Conservation (phyloP, 352 stramenopile genomes). For the Phytopythium chamaehyphon region DNA sequence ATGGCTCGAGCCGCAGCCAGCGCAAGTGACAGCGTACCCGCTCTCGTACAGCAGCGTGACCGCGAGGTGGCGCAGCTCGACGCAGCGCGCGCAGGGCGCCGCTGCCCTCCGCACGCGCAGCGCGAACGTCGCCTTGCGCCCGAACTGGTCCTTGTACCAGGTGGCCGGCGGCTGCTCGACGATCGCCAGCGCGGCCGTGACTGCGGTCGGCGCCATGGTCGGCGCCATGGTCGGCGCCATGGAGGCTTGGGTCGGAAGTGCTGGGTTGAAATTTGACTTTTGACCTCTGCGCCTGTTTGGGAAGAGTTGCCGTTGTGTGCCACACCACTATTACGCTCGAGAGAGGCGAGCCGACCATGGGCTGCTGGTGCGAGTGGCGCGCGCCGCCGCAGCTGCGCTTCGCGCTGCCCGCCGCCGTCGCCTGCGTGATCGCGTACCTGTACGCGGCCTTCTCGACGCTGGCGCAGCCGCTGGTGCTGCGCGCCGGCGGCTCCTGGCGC, state of each 20-base stretch:
- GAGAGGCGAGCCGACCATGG: slow-evolving; percentile 19
- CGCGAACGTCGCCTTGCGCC: slow-evolving; percentile 69
- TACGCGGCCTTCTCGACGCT: slow-evolving; percentile 58
- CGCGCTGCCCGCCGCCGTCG: slow-evolving; percentile 45
- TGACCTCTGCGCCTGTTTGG: too few species aligned
- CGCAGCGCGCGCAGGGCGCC: slow-evolving; percentile 34
- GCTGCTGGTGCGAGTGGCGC: slow-evolving; percentile 65
- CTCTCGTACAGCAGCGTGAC: slow-evolving; percentile 75
- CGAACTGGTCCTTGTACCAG: slow-evolving; percentile 83
- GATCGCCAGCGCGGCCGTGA: slow-evolving; percentile 35
- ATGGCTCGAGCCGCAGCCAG: slow-evolving; percentile 1
- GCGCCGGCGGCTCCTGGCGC: slow-evolving; percentile 14
- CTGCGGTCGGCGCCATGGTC: background rate
- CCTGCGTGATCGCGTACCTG: slow-evolving; percentile 53
- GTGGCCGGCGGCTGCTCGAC: slow-evolving; percentile 50
- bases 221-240: too few species aligned
- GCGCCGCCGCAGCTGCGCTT: slow-evolving; percentile 48
- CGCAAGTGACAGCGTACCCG: slow-evolving; percentile 18
- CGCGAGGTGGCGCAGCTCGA: slow-evolving; percentile 43
- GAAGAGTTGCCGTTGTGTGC: too few species aligned
- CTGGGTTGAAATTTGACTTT: too few species aligned
- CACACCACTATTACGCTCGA: too few species aligned
- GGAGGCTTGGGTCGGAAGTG: too few species aligned
- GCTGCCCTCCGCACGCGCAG: slow-evolving; percentile 30
- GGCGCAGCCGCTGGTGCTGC: slow-evolving; percentile 43